phyloP scores from a whole-genome alignment of 192 early-diverging fungal genomes.

The Cetraspora pellucida region DNA sequence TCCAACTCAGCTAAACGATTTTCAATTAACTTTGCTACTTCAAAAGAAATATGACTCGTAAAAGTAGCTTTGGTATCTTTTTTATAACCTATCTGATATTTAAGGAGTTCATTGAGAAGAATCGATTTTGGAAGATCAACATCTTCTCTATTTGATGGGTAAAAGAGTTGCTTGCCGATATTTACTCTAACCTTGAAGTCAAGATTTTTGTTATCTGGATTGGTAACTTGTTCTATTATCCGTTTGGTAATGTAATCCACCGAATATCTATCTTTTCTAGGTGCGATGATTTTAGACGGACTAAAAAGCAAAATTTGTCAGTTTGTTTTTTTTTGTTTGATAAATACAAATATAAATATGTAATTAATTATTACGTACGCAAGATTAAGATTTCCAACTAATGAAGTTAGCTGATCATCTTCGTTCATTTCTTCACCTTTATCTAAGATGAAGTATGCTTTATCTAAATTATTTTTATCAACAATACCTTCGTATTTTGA shows the following conservation, averaged over 20 bases:
- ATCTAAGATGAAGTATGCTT: background rate
- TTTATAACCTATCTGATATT: background rate
- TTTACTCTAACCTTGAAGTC: background rate
- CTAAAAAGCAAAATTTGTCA: background rate
- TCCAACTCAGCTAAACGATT: background rate
- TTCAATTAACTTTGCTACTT: background rate
- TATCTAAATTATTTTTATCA: background rate
- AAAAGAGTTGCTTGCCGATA: slow-evolving; percentile 6
- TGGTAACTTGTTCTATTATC: background rate
- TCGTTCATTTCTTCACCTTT: background rate
- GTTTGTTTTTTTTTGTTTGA: background rate
- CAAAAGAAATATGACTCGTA: background rate
- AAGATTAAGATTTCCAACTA: background rate
- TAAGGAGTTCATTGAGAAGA: background rate
- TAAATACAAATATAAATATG: background rate
- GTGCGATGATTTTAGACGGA: background rate
- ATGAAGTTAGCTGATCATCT: background rate
- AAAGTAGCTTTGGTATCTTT: background rate
- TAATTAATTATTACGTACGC: background rate
- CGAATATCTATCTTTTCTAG: background rate
- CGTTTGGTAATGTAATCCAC: background rate
- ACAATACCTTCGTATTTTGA: background rate
- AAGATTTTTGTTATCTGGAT: background rate
- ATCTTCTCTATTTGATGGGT: background rate
- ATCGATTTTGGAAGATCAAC: background rate